Conservation (phyloP, 495 filamentous ascomycete genomes). For the Podospora anserina region DNA sequence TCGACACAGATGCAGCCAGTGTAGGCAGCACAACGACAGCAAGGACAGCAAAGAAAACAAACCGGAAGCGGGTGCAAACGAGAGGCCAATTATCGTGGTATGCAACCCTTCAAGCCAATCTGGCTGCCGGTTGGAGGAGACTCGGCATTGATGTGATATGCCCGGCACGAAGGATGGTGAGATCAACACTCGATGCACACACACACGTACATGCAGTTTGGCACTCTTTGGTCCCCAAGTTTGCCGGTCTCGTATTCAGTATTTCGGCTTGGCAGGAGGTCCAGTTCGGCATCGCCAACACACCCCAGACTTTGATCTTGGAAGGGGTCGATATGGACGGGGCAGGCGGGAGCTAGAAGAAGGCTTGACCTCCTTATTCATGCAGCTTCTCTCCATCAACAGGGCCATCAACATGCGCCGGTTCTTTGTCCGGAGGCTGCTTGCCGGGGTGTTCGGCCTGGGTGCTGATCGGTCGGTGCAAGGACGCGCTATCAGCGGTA, state of each 20-base stretch:
- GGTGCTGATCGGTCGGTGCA: background rate
- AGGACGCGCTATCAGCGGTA: background rate
- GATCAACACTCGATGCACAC: background rate
- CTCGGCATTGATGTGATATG: slow-evolving; percentile 8
- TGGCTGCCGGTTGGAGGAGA: background rate
- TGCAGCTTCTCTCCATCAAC: background rate
- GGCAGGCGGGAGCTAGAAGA: background rate
- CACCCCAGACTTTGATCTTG: background rate
- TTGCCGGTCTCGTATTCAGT: background rate
- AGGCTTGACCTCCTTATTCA: background rate
- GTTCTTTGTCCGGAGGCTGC: background rate
- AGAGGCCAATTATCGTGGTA: background rate
- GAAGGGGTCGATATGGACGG: background rate
- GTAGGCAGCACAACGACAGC: slow-evolving; percentile 7
- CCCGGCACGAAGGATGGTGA: background rate
- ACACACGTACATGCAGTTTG: background rate
- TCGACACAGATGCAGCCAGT: background rate
- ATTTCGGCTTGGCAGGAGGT: background rate
- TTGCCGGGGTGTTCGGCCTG: background rate
- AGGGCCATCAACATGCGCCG: background rate
- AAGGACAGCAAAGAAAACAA: slow-evolving; percentile 16
- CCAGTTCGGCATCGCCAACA: background rate
- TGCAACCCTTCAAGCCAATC: background rate
- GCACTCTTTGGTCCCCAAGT: background rate
- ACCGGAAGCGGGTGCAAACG: slow-evolving; percentile 18